These are phyloP conservation scores for Pseudonectria buxi DNA, from an alignment of 2,329 filamentous ascomycete species.

Conservation along the genomic window DNA sequence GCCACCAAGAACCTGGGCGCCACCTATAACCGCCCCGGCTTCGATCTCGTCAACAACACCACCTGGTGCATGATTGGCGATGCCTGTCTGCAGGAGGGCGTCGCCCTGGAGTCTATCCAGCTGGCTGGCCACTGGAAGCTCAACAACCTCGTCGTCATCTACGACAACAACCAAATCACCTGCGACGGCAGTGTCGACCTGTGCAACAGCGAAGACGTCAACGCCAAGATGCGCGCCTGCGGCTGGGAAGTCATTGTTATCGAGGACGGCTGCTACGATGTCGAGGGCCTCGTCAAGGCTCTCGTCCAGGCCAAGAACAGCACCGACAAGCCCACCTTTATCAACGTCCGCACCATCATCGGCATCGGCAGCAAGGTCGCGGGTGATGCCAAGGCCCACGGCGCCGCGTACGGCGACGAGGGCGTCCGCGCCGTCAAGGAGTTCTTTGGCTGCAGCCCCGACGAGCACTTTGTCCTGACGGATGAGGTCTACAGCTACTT, in stretches of 20 bases:
- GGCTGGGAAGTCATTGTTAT: slow-evolving; percentile 52
- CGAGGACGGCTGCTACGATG: slow-evolving; percentile 44
- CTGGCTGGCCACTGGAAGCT: slow-evolving; percentile 50
- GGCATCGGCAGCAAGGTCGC: slow-evolving; percentile 43
- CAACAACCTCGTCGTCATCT: slow-evolving; percentile 51
- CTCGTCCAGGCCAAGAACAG: slow-evolving; percentile 37
- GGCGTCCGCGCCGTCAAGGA: slow-evolving; percentile 39
- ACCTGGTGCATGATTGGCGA: slow-evolving; percentile 54
- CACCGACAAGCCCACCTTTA: slow-evolving; percentile 46
- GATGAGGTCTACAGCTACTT: slow-evolving; percentile 47
- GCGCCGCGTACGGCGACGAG: slow-evolving; percentile 47
- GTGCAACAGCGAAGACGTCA: slow-evolving; percentile 49
- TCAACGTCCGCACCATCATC: slow-evolving; percentile 53
- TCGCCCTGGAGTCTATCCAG: slow-evolving; percentile 49
- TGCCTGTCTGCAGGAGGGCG: slow-evolving; percentile 52
- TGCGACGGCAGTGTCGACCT: slow-evolving; percentile 50
- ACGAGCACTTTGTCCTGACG: slow-evolving; percentile 30
- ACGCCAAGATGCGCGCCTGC: slow-evolving; percentile 50
- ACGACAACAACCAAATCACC: slow-evolving; percentile 56
- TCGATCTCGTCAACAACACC: slow-evolving; percentile 41
- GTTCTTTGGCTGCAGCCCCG: slow-evolving; percentile 26
- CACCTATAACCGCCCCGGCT: slow-evolving; percentile 44
- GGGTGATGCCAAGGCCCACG: slow-evolving; percentile 49
- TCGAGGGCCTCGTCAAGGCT: slow-evolving; percentile 35
- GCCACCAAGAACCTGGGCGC: slow-evolving; percentile 50